Conservation (phyloP, 179 eudicot species). For the Vitellaria paradoxa region DNA sequence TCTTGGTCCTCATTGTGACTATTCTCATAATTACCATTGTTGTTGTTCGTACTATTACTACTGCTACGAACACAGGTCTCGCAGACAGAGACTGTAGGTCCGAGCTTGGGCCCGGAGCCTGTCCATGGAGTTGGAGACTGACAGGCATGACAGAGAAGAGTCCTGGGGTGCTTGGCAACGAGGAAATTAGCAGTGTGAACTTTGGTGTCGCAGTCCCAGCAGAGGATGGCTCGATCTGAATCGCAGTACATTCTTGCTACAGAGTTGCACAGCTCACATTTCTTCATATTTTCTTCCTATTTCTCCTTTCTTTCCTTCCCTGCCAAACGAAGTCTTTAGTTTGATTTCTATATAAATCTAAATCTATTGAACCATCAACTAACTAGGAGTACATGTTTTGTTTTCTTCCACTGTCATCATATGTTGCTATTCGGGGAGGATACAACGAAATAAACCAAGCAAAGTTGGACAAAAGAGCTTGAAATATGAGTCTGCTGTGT, state of each 20-base stretch:
- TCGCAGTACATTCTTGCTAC: constrained; percentile 38
- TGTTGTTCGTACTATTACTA: not conserved
- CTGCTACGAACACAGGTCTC: constrained; percentile 17
- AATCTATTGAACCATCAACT: not conserved
- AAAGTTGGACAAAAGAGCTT: not conserved
- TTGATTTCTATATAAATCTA: not conserved
- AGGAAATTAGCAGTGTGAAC: constrained; percentile 44
- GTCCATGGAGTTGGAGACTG: constrained; percentile 43
- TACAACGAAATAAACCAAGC: not conserved
- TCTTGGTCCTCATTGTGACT: not conserved
- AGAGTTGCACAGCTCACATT: constrained; percentile 45
- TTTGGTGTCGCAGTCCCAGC: constrained; percentile 38
- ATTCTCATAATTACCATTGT: not conserved
- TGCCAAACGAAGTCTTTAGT: not conserved
- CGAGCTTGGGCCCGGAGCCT: constrained; percentile 34
- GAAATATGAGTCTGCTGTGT: not conserved
- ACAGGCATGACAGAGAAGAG: constrained; percentile 39
- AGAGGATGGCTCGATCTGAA: constrained; percentile 39
- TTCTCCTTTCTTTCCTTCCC: not conserved
- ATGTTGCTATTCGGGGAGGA: not conserved
- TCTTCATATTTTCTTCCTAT: constrained; percentile 25
- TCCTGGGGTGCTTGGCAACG: constrained; percentile 38
- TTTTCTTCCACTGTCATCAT: not conserved
- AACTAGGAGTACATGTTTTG: not conserved
- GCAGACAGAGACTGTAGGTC: constrained; percentile 32